These are phyloP conservation scores for sunflower (Helianthus annuus) DNA, from an alignment of 129 eudicot species.

Conservation along the genomic window DNA sequence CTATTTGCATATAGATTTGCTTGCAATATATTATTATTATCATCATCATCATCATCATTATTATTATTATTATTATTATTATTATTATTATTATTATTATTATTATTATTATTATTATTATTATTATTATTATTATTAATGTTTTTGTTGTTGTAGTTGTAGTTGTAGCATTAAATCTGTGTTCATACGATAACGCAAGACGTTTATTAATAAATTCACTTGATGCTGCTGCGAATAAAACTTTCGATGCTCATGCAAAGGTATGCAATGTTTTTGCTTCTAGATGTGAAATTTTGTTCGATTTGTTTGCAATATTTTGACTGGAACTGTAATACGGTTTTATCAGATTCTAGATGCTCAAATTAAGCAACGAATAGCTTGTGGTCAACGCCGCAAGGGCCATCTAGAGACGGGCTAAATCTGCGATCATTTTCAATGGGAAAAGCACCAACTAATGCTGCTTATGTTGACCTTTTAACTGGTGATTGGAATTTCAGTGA, in stretches of 20 bases:
- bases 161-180: neutral
- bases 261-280: slow-evolving; percentile 23
- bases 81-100: no score
- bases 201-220: slow-evolving; percentile 36
- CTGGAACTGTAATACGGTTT: neutral
- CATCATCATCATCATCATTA: no score
- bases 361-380: slow-evolving; percentile 15
- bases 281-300: neutral
- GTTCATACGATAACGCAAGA: slow-evolving; percentile 32
- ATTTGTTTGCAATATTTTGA: neutral
- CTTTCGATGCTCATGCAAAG: slow-evolving; percentile 38
- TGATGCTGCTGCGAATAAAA: slow-evolving; percentile 35
- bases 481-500: slow-evolving; percentile 9
- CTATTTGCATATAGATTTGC: no score
- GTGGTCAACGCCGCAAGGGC: slow-evolving; percentile 30
- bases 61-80: no score
- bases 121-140: no score
- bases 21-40: no score
- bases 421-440: slow-evolving; percentile 10
- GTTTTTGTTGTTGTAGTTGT: no score
- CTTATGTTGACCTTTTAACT: slow-evolving; percentile 13
- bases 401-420: slow-evolving; percentile 15
- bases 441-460: slow-evolving; percentile 3
- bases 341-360: slow-evolving; percentile 40
- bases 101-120: no score